Evolutionary conservation across 371 early-diverging fungal genomes (phyloP), one percentile per base, ranked within the genome.

Genomic region (Cokeromyces recurvatus): DNA sequence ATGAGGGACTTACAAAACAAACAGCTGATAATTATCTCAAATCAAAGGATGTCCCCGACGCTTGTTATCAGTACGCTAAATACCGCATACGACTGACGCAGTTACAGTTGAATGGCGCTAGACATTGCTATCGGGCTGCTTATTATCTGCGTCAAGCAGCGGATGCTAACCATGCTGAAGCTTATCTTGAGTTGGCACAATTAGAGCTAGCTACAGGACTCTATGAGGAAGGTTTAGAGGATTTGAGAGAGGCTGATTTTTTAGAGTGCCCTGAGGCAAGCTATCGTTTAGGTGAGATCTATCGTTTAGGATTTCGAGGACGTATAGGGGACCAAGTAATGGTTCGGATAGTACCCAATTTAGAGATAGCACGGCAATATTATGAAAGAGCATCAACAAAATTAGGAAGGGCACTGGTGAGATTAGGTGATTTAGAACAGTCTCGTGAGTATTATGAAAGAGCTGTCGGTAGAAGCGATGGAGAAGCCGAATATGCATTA

Each of bases 11-110:
- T 4, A 4, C 7, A 16, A 45, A 38, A 15, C 48, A 46, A 12
- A 45, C 56, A 6, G 45, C 45, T n/a, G 25, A 44, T 12, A 27
- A 55, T 6, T 55, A 44, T 15, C 24, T 24, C 19, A 48, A 53
- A 23, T 48, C 59, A 9, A 49, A 48, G 11, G 53, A 51, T 25
- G 53, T 53, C 32, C n/a, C 44, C 0, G 38, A 58, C 35, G 37
- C 59, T 11, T 53, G 53, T 22, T 58, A 58, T 35, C 38, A 32
- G 15, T 58, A 53, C 37, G 59, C 56, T 24, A 55, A 55, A 31
- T 48, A 55, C 24, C 15, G 29, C 1, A 48, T 55, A 21, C 35
- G 40, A 12, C 29, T 36, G n/a, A 32, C 9, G 4, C 29, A 52
- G 42, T 20, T 12, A 11, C 34, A 25, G 20, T 10, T 38, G 14